These are phyloP conservation scores for Cystoisospora suis DNA, from an alignment of 169 alveolate genomes.

Conservation along the genomic window DNA sequence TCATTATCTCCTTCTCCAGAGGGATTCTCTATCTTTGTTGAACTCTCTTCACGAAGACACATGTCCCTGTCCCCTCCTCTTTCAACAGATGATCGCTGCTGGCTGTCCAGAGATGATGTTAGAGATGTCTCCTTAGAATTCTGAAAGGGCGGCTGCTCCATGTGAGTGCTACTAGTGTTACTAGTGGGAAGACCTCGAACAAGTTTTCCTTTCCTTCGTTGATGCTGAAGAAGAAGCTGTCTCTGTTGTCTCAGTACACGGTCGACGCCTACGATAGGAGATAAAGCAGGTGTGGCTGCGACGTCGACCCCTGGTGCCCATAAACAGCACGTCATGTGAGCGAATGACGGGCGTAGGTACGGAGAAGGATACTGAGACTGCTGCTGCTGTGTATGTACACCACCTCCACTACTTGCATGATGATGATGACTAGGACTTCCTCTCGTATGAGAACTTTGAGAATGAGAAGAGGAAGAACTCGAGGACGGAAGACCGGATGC, in stretches of 20 bases:
- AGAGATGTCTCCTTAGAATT: no score
- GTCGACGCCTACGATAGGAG: slow-evolving; percentile 65
- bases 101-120: no score
- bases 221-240: slow-evolving; percentile 30
- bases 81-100: no score
- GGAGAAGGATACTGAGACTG: slow-evolving; percentile 17
- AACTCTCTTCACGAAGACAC: no score
- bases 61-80: no score
- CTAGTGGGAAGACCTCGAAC: slow-evolving; percentile 16
- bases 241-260: slow-evolving; percentile 49
- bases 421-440: not conserved
- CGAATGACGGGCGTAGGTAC: slow-evolving; percentile 58
- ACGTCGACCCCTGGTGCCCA: slow-evolving; percentile 67
- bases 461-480: not conserved
- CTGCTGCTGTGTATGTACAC: not conserved
- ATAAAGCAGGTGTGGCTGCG: slow-evolving; percentile 50
- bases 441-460: not conserved
- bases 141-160: no score
- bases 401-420: slow-evolving; percentile 4
- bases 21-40: no score
- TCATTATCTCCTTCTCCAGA: no score
- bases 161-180: not conserved
- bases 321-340: slow-evolving; percentile 64
- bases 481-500: not conserved
- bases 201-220: not conserved